Percentiles rank a stretch among this genome's conserved stretches.
Evolutionary conservation across 192 early-diverging fungal genomes (phyloP).

Genomic region (Cladochytrium replicatum): DNA sequence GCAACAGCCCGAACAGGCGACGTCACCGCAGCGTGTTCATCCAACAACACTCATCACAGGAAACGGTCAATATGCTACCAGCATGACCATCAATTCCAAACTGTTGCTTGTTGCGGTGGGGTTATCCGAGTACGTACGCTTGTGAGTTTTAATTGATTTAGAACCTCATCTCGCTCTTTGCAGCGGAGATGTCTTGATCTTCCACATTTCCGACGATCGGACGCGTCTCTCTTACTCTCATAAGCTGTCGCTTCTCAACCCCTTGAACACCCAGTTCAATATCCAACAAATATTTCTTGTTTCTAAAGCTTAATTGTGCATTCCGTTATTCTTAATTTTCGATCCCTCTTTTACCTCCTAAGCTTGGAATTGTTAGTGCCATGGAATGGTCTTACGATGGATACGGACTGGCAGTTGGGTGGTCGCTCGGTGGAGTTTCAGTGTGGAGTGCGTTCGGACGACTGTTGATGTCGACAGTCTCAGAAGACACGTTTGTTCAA

Average conservation of each 20-base stretch:
- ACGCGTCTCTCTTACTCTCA: slow-evolving; percentile 39
- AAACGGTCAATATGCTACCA: too few relatives aligned
- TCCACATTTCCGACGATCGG: slow-evolving; percentile 38
- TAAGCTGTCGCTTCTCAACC: slow-evolving; percentile 18
- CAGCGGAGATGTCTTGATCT: slow-evolving; percentile 45
- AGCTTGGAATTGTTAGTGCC: slow-evolving; percentile 32
- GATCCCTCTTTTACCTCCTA: too few relatives aligned
- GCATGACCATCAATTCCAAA: slow-evolving; percentile 55
- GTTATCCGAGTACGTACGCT: too few relatives aligned
- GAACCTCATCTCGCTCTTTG: neutral
- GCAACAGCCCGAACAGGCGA: too few relatives aligned
- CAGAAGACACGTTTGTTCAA: slow-evolving; percentile 38
- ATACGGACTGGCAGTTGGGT: slow-evolving; percentile 61
- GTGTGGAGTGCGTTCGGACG: slow-evolving; percentile 75
- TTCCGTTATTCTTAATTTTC: too few relatives aligned
- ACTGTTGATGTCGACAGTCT: slow-evolving; percentile 43
- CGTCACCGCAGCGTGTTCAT: too few relatives aligned
- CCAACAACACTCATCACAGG: too few relatives aligned
- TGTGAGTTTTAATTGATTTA: neutral
- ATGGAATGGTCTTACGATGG: slow-evolving; percentile 68
- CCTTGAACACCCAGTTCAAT: neutral
- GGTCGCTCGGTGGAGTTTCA: slow-evolving; percentile 50
- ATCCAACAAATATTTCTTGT: too few relatives aligned
- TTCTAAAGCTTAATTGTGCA: too few relatives aligned
- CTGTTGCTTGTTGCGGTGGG: slow-evolving; percentile 65